A percentile compares a stretch with the other conserved stretches of the same genome.
phyloP scores from a whole-genome alignment of 208 protist genomes.

The Lotmaria passim region DNA sequence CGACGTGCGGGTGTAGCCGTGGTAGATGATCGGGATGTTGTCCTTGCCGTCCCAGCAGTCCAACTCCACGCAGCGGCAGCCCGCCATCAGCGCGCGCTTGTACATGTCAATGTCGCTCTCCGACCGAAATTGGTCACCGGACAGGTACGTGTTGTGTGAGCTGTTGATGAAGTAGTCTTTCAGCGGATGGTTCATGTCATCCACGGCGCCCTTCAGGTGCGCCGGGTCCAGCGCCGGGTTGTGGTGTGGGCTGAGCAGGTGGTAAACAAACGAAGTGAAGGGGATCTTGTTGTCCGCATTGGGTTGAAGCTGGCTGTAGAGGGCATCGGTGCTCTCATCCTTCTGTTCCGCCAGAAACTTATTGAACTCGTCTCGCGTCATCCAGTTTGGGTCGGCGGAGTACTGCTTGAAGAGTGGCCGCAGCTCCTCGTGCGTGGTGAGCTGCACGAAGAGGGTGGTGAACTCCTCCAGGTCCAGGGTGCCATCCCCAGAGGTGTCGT shows the following conservation, averaged over 20 bases:
- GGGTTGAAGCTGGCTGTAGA: slow-evolving; percentile 37
- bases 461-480: slow-evolving; percentile 63
- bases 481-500: slow-evolving; percentile 48
- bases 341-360: slow-evolving; percentile 43
- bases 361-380: slow-evolving; percentile 53
- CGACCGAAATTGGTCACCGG: slow-evolving; percentile 89
- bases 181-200: slow-evolving; percentile 89
- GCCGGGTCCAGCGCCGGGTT: slow-evolving; percentile 46
- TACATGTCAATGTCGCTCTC: slow-evolving; percentile 67
- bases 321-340: slow-evolving; percentile 19
- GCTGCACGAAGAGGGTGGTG: slow-evolving; percentile 45
- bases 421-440: slow-evolving; percentile 49
- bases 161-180: slow-evolving; percentile 91
- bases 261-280: slow-evolving; percentile 43
- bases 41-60: slow-evolving; percentile 85
- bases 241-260: slow-evolving; percentile 40
- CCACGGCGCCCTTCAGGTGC: slow-evolving; percentile 24
- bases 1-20: slow-evolving; percentile 81
- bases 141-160: slow-evolving; percentile 97
- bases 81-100: slow-evolving; percentile 55
- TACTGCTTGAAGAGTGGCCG: slow-evolving; percentile 39
- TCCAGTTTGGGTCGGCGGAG: slow-evolving; percentile 33
- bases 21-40: slow-evolving; percentile 79
- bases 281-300: slow-evolving; percentile 25
- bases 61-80: slow-evolving; percentile 85